Evolutionary conservation across 2,329 filamentous ascomycete species (phyloP).

Genomic region (Xylaria sp.): DNA sequence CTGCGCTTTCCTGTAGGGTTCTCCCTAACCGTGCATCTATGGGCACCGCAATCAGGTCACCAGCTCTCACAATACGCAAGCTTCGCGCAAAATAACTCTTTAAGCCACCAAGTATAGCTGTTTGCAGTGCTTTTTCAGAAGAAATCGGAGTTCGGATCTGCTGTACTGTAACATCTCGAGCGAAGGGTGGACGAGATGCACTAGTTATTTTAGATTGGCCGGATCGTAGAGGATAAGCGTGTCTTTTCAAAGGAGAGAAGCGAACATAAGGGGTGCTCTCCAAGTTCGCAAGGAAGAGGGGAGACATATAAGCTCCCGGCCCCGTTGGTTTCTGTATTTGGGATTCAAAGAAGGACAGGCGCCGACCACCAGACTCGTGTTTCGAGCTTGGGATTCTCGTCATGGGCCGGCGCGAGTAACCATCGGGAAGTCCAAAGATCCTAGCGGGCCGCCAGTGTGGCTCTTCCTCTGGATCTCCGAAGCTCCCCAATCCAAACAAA

Average conservation of each 20-base stretch:
- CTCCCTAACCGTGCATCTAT: constrained; percentile 87
- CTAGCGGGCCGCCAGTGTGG: constrained; percentile 83
- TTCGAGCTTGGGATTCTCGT: constrained; percentile 69
- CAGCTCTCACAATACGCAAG: constrained; percentile 82
- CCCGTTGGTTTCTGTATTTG: constrained; percentile 71
- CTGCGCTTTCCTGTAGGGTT: constrained; percentile 78
- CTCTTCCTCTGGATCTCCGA: constrained; percentile 70
- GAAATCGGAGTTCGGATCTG: constrained; percentile 91
- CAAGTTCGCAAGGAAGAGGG: constrained; percentile 87
- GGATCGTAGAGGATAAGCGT: constrained; percentile 61
- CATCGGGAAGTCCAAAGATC: constrained; percentile 89
- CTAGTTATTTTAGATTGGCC: constrained; percentile 67
- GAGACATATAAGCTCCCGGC: constrained; percentile 79
- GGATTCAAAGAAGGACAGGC: constrained; percentile 73
- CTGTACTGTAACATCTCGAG: constrained; percentile 82
- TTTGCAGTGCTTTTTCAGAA: constrained; percentile 85
- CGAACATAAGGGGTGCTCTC: constrained; percentile 82
- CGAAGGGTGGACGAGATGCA: constrained; percentile 68
- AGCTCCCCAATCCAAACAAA: constrained; percentile 74
- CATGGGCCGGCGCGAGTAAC: constrained; percentile 69
- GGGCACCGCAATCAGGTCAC: constrained; percentile 88
- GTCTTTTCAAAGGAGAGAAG: constrained; percentile 74
- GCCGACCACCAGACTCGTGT: constrained; percentile 59
- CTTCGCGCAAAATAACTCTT: constrained; percentile 90
- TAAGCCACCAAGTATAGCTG: constrained; percentile 84